These are phyloP conservation scores for Lepidium campestre DNA, from an alignment of 441 rosid genomes.

Conservation along the genomic window DNA sequence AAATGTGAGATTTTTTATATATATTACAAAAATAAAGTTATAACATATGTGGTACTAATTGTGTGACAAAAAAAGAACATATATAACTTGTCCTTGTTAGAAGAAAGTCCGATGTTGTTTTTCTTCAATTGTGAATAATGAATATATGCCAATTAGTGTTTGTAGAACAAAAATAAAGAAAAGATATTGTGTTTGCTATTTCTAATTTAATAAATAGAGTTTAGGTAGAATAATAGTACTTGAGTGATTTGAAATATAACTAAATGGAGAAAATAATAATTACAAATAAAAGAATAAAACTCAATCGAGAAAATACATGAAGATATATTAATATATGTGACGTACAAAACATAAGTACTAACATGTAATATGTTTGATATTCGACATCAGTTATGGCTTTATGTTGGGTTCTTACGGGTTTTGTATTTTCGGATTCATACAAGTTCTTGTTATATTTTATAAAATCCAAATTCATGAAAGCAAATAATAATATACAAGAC, in stretches of 20 bases:
- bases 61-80: constrained; percentile 12
- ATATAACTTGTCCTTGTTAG: background rate
- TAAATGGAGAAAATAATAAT: background rate
- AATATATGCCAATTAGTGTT: background rate
- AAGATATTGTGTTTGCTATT: background rate
- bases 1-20: background rate
- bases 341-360: background rate
- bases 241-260: background rate
- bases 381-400: background rate
- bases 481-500: too few relatives aligned
- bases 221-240: background rate
- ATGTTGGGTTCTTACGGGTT: background rate
- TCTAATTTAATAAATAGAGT: background rate
- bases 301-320: background rate
- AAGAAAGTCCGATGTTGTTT: constrained; percentile 8
- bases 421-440: background rate
- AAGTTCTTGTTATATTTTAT: background rate
- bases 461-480: background rate
- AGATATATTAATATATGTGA: background rate
- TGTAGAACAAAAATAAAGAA: background rate
- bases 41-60: background rate
- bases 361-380: background rate
- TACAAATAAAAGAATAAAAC: background rate
- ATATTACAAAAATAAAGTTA: background rate
- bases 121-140: too few relatives aligned